Percentiles rank a stretch among this genome's conserved stretches.
phyloP scores from a whole-genome alignment of 2,329 filamentous ascomycete genomes.

The Diaporthe australafricana region DNA sequence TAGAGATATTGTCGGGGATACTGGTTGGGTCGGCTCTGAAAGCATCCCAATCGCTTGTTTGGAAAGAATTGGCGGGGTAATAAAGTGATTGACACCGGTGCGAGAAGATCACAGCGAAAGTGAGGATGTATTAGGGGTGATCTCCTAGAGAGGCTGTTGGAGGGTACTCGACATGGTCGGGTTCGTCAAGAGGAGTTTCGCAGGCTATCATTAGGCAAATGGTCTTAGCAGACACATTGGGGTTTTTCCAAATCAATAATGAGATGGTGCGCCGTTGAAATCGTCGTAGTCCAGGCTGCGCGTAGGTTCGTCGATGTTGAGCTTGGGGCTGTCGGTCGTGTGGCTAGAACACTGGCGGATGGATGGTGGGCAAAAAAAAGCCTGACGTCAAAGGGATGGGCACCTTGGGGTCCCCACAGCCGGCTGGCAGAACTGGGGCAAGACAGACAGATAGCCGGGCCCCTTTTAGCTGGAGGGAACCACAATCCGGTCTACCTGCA shows the following conservation, averaged over 20 bases:
- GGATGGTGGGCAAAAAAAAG: constrained; percentile 28
- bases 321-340: constrained; percentile 22
- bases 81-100: constrained; percentile 12
- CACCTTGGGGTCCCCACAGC: constrained; percentile 20
- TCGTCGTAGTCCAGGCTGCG: background rate
- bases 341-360: constrained; percentile 7
- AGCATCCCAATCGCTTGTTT: constrained; percentile 33
- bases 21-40: constrained; percentile 2
- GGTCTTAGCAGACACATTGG: constrained; percentile 16
- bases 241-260: background rate
- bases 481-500: too few species aligned
- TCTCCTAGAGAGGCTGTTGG: constrained; percentile 29
- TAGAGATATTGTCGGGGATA: constrained; percentile 7
- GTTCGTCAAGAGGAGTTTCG: constrained; percentile 28
- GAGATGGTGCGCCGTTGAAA: constrained; percentile 13
- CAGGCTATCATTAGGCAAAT: constrained; percentile 29
- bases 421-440: constrained; percentile 21
- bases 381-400: constrained; percentile 35
- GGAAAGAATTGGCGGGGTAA: background rate
- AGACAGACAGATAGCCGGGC: background rate
- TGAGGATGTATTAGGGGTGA: constrained; percentile 24
- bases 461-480: constrained; percentile 8
- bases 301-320: constrained; percentile 12
- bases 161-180: constrained; percentile 35
- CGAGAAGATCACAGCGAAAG: constrained; percentile 15